Evolutionary conservation across 495 filamentous ascomycete genomes (phyloP), one percentile per base, ranked within the genome.

Genomic region (Xylaria cubensis): DNA sequence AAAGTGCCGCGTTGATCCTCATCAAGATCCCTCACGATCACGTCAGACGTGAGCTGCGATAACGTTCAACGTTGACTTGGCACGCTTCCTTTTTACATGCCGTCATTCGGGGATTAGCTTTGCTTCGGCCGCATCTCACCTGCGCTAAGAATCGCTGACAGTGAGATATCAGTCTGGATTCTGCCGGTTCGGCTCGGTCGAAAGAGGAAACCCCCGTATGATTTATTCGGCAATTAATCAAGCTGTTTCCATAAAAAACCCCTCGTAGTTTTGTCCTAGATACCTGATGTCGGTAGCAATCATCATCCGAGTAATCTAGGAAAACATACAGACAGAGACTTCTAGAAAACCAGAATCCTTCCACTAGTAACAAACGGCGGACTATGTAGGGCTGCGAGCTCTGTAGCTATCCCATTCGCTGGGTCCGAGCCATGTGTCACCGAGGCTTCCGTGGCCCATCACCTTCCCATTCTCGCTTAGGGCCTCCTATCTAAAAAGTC

Each of bases 1-100:
- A 44, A 67, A 67, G 34, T 67, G 65, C 65, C 65, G 65, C 32
- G 65, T 41, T 56, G 65, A 67, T 67, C 65, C 26, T 67, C 65
- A 67, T 55, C 50, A 51, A 39, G 19, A 51, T 39, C 64, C 26
- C 15, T 26, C 19, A 56, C 44, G 48, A 67, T 55, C 48, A 55
- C 48, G 65, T 55, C 65, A 67, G 65, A 67, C 39, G 44, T 29
- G 32, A 66, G 44, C 46, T 39, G 50, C 64, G 50, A 56, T 9
- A 42, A 17, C 50, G 50, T 56, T 42, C 24, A n/a, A 6, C 9
- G 44, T 24, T 36, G 15, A 66, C 44, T 67, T 51, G 29, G 29
- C 29, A 10, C 50, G 4, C 17, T 42, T 48, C 50, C 26, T 41
- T 55, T 17, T 3, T 26, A 24, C 34, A 67, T 67, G 42, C 63